Conservation (phyloP, 208 protist genomes). For the Trypanosoma brucei region DNA sequence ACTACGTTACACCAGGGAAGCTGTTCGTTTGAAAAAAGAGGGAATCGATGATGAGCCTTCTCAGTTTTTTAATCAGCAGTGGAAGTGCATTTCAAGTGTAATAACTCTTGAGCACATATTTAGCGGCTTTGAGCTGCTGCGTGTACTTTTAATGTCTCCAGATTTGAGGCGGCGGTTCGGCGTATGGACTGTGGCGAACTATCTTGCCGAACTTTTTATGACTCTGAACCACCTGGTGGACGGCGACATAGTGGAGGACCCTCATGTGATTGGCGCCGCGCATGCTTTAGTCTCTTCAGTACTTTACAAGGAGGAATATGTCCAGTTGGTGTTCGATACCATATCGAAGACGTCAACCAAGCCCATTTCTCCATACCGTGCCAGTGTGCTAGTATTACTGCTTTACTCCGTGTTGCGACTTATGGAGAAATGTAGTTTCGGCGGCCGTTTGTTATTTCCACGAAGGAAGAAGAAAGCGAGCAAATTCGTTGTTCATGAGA, state of each 20-base stretch:
- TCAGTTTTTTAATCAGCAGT: conserved; percentile 64
- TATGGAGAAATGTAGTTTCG: conserved; percentile 85
- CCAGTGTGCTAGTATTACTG: conserved; percentile 56
- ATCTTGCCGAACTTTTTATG: conserved; percentile 75
- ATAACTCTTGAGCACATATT: conserved; percentile 71
- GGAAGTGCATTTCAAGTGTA: conserved; percentile 67
- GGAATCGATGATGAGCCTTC: conserved; percentile 26
- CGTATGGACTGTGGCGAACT: conserved; percentile 43
- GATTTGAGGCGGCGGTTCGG: conserved; percentile 61
- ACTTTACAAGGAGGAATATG: conserved; percentile 81
- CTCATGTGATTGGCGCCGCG: conserved; percentile 58
- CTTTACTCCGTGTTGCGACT: conserved; percentile 74
- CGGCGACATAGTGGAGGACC: conserved; percentile 61
- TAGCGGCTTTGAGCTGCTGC: conserved; percentile 60
- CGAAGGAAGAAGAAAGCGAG: conserved; percentile 26
- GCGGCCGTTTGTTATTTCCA: conserved; percentile 64
- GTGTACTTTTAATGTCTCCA: conserved; percentile 51
- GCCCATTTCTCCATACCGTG: conserved; percentile 29
- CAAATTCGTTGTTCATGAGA: conserved; percentile 25
- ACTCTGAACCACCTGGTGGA: conserved; percentile 68
- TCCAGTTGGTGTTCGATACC: conserved; percentile 66
- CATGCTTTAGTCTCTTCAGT: conserved; percentile 78
- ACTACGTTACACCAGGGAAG: conserved; percentile 66
- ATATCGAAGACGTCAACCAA: conserved; percentile 41
- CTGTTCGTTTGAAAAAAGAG: conserved; percentile 44